These are phyloP conservation scores for Eimeria praecox DNA, from an alignment of 169 alveolate genomes.

Conservation along the genomic window DNA sequence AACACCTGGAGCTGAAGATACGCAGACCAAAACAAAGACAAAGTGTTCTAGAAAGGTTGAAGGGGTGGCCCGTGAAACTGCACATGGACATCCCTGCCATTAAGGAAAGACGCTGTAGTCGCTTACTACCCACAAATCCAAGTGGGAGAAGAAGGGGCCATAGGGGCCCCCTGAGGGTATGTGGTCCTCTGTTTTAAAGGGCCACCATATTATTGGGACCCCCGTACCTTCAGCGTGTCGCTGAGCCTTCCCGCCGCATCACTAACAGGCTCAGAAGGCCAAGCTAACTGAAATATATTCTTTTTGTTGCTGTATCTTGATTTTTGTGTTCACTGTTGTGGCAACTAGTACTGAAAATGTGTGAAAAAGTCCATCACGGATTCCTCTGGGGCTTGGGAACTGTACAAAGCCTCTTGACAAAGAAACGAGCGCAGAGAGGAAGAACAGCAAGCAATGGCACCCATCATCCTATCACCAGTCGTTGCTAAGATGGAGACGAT, in stretches of 20 bases:
- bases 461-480: constrained; percentile 45
- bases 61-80: too few relatives aligned
- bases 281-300: too few relatives aligned
- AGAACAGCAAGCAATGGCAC: neutral
- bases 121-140: too few relatives aligned
- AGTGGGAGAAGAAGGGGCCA: neutral
- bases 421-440: neutral
- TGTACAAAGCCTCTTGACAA: neutral
- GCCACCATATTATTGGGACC: neutral
- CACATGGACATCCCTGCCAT: too few relatives aligned
- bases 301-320: neutral
- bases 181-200: neutral
- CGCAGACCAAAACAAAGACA: neutral
- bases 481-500: constrained; percentile 26
- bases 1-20: neutral
- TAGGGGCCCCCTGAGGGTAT: neutral
- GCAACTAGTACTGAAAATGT: neutral
- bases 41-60: too few relatives aligned
- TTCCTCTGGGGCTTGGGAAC: neutral
- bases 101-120: too few relatives aligned
- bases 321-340: neutral
- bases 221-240: neutral
- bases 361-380: neutral
- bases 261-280: neutral
- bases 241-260: neutral